These are phyloP conservation scores for Plasmodium inui DNA, from an alignment of 169 alveolate species.

Conservation along the genomic window DNA sequence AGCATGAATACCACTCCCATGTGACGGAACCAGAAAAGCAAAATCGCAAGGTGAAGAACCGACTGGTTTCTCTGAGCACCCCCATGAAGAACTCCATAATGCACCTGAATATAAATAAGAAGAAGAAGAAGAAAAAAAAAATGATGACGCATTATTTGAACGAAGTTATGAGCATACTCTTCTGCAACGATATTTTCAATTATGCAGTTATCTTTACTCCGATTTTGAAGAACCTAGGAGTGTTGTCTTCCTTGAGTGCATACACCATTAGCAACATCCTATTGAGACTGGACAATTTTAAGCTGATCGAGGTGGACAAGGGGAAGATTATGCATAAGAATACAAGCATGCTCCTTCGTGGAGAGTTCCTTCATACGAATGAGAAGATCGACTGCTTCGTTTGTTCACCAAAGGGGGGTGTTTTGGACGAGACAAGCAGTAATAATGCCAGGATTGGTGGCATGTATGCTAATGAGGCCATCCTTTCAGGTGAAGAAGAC, in stretches of 20 bases:
- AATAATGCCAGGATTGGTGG: background rate
- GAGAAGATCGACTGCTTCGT: background rate
- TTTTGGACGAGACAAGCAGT: background rate
- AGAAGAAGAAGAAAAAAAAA: constrained; percentile 4
- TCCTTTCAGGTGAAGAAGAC: background rate
- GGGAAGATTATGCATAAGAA: background rate
- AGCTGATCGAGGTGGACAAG: constrained; percentile 12
- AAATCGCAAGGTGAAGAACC: background rate
- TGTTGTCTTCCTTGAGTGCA: background rate
- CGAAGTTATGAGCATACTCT: constrained; percentile 18
- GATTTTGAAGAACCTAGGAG: constrained; percentile 17
- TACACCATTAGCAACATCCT: background rate
- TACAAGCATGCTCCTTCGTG: background rate
- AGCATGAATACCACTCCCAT: background rate
- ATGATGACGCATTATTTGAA: constrained; percentile 7
- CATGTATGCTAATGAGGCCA: background rate
- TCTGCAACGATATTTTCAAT: constrained; percentile 3
- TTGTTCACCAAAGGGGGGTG: background rate
- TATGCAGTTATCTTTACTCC: constrained; percentile 37
- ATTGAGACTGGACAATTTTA: constrained; percentile 19
- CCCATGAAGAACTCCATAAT: background rate
- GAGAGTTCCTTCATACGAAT: background rate
- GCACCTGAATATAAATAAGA: background rate
- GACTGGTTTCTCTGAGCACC: too few species aligned
- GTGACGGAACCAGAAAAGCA: background rate